Percentiles rank a stretch among this genome's conserved stretches.
Evolutionary conservation across 2,329 filamentous ascomycete species (phyloP).

Genomic region (Dichotomopilus funicola): DNA sequence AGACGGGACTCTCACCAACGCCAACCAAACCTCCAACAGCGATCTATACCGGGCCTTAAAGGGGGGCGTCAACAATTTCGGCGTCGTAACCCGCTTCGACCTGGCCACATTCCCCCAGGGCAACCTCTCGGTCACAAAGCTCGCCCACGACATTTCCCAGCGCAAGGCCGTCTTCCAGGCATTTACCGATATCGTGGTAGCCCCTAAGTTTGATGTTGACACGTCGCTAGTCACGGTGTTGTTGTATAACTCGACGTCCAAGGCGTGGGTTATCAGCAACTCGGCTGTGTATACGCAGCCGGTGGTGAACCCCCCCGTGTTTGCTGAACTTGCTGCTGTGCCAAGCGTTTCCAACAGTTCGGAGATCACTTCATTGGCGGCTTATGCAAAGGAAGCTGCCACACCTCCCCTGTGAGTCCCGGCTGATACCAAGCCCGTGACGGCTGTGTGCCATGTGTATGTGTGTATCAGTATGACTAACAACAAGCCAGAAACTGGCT

Average conservation of each 20-base stretch:
- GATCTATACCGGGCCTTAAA: slow-evolving; percentile 6
- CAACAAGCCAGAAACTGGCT: not conserved
- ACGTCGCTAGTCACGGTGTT: not conserved
- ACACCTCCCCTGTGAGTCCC: slow-evolving; percentile 2
- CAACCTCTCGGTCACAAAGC: not conserved
- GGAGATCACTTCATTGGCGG: not conserved
- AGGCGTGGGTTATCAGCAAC: slow-evolving; percentile 5
- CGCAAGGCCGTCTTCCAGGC: not conserved
- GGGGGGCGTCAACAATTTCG: slow-evolving; percentile 3
- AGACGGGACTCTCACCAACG: slow-evolving; percentile 1
- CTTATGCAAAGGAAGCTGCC: not conserved
- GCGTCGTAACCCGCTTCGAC: slow-evolving; percentile 4
- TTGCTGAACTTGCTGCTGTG: not conserved
- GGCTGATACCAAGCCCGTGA: not conserved
- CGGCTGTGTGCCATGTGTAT: too few relatives aligned
- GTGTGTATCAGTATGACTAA: not conserved
- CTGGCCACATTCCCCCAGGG: slow-evolving; percentile 1
- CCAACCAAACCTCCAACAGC: not conserved
- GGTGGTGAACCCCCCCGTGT: not conserved
- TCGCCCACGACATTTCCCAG: not conserved
- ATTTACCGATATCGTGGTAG: slow-evolving; percentile 1
- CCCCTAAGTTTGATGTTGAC: not conserved
- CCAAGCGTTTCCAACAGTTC: slow-evolving; percentile 5
- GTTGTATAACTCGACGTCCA: slow-evolving; percentile 1
- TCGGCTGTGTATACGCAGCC: slow-evolving; percentile 2